phyloP scores from a whole-genome alignment of 163 green algal species.

The Prototheca stagnorum region DNA sequence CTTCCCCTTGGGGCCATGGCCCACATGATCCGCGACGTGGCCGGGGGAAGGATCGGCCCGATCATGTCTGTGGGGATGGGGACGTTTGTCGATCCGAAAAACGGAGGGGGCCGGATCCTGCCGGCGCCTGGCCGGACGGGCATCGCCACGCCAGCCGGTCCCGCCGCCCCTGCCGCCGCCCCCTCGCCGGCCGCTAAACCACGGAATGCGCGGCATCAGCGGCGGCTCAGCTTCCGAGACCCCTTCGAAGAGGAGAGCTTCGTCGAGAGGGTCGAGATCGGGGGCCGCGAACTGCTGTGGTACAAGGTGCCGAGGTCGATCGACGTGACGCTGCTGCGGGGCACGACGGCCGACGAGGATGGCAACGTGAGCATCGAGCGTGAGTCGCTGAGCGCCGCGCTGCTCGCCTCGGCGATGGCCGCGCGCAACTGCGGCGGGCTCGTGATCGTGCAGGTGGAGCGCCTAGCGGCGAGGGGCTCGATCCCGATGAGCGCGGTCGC shows the following conservation, averaged over 20 bases:
- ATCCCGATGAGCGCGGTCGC: slow-evolving; percentile 6
- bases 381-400: slow-evolving; percentile 24
- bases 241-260: background rate
- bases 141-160: too few species aligned
- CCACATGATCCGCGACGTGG: slow-evolving; percentile 31
- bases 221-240: slow-evolving; percentile 16
- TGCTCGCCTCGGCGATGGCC: slow-evolving; percentile 32
- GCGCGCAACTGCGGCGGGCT: slow-evolving; percentile 32
- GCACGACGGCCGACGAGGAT: slow-evolving; percentile 31
- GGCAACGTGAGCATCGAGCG: slow-evolving; percentile 34
- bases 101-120: slow-evolving; percentile 28
- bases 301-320: slow-evolving; percentile 14
- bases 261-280: background rate
- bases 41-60: slow-evolving; percentile 14
- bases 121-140: slow-evolving; percentile 7
- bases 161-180: too few species aligned
- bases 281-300: slow-evolving; percentile 12
- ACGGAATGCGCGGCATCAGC: too few species aligned
- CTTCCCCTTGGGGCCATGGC: slow-evolving; percentile 28
- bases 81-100: slow-evolving; percentile 35
- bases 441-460: slow-evolving; percentile 37
- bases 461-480: slow-evolving; percentile 8
- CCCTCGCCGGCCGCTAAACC: too few species aligned
- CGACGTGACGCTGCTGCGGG: slow-evolving; percentile 27
- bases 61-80: slow-evolving; percentile 24